These are phyloP conservation scores for Tephrocybe rancida DNA, from an alignment of 768 basidiomycete species.

Conservation along the genomic window DNA sequence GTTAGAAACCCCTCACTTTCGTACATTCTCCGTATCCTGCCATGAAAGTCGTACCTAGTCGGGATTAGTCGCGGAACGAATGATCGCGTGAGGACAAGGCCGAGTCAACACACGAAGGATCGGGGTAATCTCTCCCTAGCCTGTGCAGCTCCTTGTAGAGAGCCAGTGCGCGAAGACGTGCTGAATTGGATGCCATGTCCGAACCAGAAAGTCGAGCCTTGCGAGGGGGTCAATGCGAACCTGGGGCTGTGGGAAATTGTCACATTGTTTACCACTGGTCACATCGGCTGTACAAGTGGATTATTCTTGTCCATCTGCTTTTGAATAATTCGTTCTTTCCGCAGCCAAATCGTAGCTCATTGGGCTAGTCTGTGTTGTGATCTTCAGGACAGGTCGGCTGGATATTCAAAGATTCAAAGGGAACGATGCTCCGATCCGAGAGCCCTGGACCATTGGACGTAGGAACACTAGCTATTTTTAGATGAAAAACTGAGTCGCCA, in stretches of 20 bases:
- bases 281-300: background rate
- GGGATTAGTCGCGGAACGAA: slow-evolving; percentile 6
- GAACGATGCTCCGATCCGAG: too few species aligned
- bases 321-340: too few species aligned
- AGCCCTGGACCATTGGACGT: too few species aligned
- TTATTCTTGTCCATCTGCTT: too few species aligned
- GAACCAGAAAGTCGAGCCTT: slow-evolving; percentile 3
- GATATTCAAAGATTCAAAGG: too few species aligned
- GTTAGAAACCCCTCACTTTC: slow-evolving; percentile 55
- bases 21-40: slow-evolving; percentile 67
- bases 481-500: too few species aligned
- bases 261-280: background rate
- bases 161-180: slow-evolving; percentile 65
- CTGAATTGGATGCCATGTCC: slow-evolving; percentile 50
- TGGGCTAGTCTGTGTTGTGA: too few species aligned
- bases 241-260: slow-evolving; percentile 14
- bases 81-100: slow-evolving; percentile 14
- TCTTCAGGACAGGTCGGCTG: too few species aligned
- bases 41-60: slow-evolving; percentile 72
- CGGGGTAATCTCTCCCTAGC: slow-evolving; percentile 81
- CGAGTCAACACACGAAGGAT: slow-evolving; percentile 63
- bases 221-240: background rate
- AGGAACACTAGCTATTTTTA: too few species aligned
- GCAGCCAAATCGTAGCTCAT: too few species aligned
- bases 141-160: slow-evolving; percentile 85